A percentile compares a stretch with the other conserved stretches of the same genome.
Conservation (phyloP, 164 flowering plant genomes). For the Saururus chinensis region DNA sequence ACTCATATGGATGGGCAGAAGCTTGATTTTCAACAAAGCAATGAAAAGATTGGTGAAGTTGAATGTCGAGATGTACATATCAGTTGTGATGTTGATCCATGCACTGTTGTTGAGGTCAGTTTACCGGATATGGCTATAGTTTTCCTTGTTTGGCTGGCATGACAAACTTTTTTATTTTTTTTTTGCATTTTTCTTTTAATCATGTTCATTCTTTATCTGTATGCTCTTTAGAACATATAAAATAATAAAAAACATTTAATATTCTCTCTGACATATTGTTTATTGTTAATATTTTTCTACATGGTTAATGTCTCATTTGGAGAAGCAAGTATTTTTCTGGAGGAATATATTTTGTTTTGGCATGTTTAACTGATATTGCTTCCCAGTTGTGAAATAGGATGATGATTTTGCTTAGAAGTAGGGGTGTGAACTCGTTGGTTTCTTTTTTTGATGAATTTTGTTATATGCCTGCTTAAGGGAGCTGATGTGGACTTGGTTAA, state of each 20-base stretch:
- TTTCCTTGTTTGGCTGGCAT: neutral
- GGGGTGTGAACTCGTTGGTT: too few relatives aligned
- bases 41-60: constrained; percentile 21
- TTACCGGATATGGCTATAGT: neutral
- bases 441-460: too few relatives aligned
- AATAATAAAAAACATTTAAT: neutral
- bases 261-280: neutral
- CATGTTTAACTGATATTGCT: too few relatives aligned
- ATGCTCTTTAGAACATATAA: too few relatives aligned
- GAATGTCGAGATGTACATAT: constrained; percentile 69
- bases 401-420: too few relatives aligned
- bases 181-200: neutral
- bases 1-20: constrained; percentile 10
- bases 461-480: too few relatives aligned
- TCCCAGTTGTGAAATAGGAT: too few relatives aligned
- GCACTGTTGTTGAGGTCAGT: constrained; percentile 32
- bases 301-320: too few relatives aligned
- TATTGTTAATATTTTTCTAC: neutral
- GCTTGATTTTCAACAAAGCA: constrained; percentile 19
- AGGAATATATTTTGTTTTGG: too few relatives aligned
- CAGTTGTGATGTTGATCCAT: constrained; percentile 22
- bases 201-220: neutral
- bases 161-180: neutral
- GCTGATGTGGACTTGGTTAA: too few relatives aligned
- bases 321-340: too few relatives aligned